Evolutionary conservation across 192 early-diverging fungal genomes (phyloP), one percentile per base, ranked within the genome.

Genomic region (Podila epicladia): DNA sequence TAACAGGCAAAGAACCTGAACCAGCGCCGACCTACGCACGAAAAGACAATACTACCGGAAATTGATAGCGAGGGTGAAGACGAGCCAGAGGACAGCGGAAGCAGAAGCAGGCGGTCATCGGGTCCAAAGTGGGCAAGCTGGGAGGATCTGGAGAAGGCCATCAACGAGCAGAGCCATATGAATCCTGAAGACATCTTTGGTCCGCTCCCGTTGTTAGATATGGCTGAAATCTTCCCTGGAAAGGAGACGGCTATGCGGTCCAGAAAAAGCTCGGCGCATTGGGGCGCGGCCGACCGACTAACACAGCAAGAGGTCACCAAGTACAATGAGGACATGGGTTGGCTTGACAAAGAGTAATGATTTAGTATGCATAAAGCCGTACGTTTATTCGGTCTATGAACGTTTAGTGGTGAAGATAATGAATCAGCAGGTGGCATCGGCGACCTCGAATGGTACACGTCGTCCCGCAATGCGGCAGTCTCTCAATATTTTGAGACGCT

Each of bases 241-340:
- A 53, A 33, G 33, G 15, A 58, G 6, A 38, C 45, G 28, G 6
- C 28, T 6, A 26, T 7, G n/a, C 67, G 65, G 3, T 15, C 58
- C n/a, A 65, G 74, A 49, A 65, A 62, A 5, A 79, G 70, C n/a
- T 72, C 76, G 8, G 65, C 70, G 9, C 75, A 78, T 12, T 79
- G 76, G 76, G 65, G 75, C 0, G 64, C 65, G 3, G 41, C 70
- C 28, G 76, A 79, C 31, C 65, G 51, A 24, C 50, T 79, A n/a
- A 79, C 76, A 12, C 17, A 35, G 1, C 69, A 72, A 35, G 76
- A 79, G 58, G 48, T 79, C 7, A 50, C 45, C 9, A 62, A 71
- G 32, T 79, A 79, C 49, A 79, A 79, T 33, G 45, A 71, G 59
- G 76, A 72, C 22, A 79, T 79, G 76, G 76, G 76, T 7, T 79